Evolutionary conservation across 768 basidiomycete genomes (phyloP).

Genomic region (Termitomyces heimii): DNA sequence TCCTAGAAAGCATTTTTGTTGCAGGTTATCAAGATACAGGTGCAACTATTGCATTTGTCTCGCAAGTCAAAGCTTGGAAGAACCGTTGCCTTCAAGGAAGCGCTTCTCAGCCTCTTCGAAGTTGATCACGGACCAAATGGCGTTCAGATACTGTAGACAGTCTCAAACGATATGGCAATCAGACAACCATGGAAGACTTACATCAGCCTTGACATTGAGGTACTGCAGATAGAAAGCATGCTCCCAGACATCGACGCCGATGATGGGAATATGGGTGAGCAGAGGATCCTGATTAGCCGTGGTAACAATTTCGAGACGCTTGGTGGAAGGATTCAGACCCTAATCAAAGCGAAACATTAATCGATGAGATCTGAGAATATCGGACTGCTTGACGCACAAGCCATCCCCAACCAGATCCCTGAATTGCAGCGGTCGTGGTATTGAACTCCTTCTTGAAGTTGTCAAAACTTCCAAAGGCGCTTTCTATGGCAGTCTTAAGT

Average conservation of each 20-base stretch:
- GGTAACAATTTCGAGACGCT: slow-evolving; percentile 80
- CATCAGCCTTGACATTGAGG: slow-evolving; percentile 90
- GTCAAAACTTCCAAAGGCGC: slow-evolving; percentile 66
- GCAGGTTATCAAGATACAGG: background rate
- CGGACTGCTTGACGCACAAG: slow-evolving; percentile 49
- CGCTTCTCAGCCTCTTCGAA: slow-evolving; percentile 76
- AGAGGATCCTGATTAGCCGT: slow-evolving; percentile 97
- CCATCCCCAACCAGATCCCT: slow-evolving; percentile 97
- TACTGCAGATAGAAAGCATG: slow-evolving; percentile 97
- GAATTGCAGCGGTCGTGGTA: slow-evolving; percentile 76
- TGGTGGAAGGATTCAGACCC: slow-evolving; percentile 65
- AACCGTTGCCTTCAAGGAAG: slow-evolving; percentile 19
- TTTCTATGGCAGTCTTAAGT: slow-evolving; percentile 58
- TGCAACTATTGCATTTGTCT: background rate
- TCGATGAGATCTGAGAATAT: background rate
- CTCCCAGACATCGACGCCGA: slow-evolving; percentile 95
- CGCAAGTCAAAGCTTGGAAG: slow-evolving; percentile 18
- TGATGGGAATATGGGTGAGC: slow-evolving; percentile 68
- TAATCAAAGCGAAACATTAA: slow-evolving; percentile 17
- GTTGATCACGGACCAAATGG: slow-evolving; percentile 90
- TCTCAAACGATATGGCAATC: background rate
- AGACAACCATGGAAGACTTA: slow-evolving; percentile 33
- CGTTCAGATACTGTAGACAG: slow-evolving; percentile 66
- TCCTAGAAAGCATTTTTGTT: background rate
- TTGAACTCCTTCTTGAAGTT: slow-evolving; percentile 79